A percentile compares a stretch with the other conserved stretches of the same genome.
These are phyloP conservation scores for Sporothrix luriei DNA, from an alignment of 2,329 filamentous ascomycete genomes.

Conservation along the genomic window DNA sequence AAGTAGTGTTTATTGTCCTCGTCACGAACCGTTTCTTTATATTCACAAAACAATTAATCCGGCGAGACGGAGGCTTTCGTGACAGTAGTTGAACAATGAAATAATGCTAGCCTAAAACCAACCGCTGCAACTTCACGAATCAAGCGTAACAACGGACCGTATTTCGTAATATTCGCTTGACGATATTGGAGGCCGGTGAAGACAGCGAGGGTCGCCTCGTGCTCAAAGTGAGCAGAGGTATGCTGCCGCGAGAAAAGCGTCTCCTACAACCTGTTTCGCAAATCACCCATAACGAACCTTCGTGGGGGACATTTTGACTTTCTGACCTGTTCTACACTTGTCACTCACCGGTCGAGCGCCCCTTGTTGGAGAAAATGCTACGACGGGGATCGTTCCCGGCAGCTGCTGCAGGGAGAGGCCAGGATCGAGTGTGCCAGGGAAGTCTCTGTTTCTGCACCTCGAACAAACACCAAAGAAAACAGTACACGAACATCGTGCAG, in stretches of 20 bases:
- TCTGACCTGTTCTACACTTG: background rate
- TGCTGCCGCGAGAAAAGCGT: constrained; percentile 4
- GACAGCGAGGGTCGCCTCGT: background rate
- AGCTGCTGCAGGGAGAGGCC: background rate
- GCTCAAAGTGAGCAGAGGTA: background rate
- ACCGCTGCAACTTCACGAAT: background rate
- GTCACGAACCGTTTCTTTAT: too few species aligned
- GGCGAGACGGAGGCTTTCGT: too few species aligned
- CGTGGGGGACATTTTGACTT: too few species aligned
- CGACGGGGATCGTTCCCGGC: background rate
- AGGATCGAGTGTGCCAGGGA: background rate
- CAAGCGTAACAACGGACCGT: background rate
- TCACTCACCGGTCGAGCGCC: constrained; percentile 1
- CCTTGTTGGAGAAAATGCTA: background rate
- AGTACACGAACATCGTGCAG: background rate
- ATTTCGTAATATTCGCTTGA: background rate
- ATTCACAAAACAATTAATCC: too few species aligned
- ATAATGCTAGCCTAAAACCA: too few species aligned
- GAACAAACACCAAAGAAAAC: background rate
- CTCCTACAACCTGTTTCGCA: too few species aligned
- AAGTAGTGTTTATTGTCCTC: too few species aligned
- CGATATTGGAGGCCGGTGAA: constrained; percentile 4
- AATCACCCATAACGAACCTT: too few species aligned
- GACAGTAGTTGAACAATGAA: too few species aligned
- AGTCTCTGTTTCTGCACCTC: constrained; percentile 9